Evolutionary conservation across 73 alveolate species (phyloP).

Genomic region (Paramecium tetraurelia): DNA sequence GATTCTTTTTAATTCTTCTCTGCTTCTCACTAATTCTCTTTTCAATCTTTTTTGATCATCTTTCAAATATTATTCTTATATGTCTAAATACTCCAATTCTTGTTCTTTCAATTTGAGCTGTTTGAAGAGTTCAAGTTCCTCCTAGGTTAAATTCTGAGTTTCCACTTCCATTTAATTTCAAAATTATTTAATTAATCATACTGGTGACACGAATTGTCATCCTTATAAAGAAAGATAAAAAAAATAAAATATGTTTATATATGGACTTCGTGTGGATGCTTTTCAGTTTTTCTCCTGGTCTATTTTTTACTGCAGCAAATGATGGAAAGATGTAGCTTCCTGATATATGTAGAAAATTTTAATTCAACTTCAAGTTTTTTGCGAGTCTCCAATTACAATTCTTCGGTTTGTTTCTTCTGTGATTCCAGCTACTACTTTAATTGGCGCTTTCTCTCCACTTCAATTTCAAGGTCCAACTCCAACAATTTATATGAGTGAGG

Average conservation of each 20-base stretch:
- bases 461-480: not conserved
- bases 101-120: conserved; percentile 91
- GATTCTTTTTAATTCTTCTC: conserved; percentile 95
- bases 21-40: conserved; percentile 95
- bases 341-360: conserved; percentile 43
- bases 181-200: not conserved
- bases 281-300: conserved; percentile 20
- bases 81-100: conserved; percentile 93
- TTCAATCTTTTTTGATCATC: conserved; percentile 97
- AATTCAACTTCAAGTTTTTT: conserved; percentile 46
- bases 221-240: not conserved
- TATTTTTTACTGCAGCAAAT: conserved; percentile 43
- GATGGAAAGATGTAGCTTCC: conserved; percentile 60
- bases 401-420: not conserved
- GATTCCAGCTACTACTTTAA: not conserved
- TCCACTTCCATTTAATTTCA: conserved; percentile 19
- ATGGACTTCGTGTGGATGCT: conserved; percentile 26
- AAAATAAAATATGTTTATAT: conserved; percentile 17
- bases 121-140: conserved; percentile 91
- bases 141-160: not conserved
- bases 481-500: not conserved
- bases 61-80: conserved; percentile 97
- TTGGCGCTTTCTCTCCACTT: conserved; percentile 5
- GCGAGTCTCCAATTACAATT: conserved; percentile 26
- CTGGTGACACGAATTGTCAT: conserved; percentile 18